These are phyloP conservation scores for Opeltia flavorubescens DNA, from an alignment of 495 filamentous ascomycete genomes.

Conservation along the genomic window DNA sequence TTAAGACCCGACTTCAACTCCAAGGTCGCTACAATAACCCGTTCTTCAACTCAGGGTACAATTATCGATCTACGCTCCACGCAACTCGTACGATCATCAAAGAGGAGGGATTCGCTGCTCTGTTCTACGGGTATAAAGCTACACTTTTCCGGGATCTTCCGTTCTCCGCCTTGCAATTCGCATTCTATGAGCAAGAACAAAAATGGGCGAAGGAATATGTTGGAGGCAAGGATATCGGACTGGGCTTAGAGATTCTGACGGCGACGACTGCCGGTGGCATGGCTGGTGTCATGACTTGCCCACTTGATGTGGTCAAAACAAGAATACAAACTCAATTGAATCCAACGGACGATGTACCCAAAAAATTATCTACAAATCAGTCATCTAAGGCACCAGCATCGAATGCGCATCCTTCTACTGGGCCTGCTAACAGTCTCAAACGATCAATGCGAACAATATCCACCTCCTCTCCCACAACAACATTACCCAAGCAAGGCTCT, in stretches of 20 bases:
- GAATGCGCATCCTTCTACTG: background rate
- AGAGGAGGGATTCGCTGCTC: constrained; percentile 64
- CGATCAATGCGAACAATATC: constrained; percentile 50
- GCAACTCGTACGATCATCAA: constrained; percentile 72
- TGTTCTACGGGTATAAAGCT: constrained; percentile 88
- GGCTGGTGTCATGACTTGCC: constrained; percentile 87
- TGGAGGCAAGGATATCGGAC: constrained; percentile 63
- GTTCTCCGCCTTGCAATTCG: constrained; percentile 90
- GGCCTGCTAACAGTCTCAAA: background rate
- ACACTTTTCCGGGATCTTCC: constrained; percentile 91
- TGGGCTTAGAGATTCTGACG: constrained; percentile 74
- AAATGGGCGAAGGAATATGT: constrained; percentile 61
- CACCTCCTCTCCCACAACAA: constrained; percentile 69
- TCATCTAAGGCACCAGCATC: background rate
- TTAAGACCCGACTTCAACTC: constrained; percentile 89
- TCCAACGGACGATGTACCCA: constrained; percentile 14
- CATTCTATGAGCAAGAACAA: constrained; percentile 94
- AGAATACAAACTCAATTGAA: constrained; percentile 91
- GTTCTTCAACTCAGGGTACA: constrained; percentile 81
- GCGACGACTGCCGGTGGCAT: constrained; percentile 86
- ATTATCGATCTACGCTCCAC: constrained; percentile 69
- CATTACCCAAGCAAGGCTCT: constrained; percentile 57
- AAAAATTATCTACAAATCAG: constrained; percentile 4
- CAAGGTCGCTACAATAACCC: constrained; percentile 95
- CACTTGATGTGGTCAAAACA: constrained; percentile 95